A percentile compares a stretch with the other conserved stretches of the same genome.
Conservation (phyloP, 352 stramenopile species). For the Pythium monospermum region DNA sequence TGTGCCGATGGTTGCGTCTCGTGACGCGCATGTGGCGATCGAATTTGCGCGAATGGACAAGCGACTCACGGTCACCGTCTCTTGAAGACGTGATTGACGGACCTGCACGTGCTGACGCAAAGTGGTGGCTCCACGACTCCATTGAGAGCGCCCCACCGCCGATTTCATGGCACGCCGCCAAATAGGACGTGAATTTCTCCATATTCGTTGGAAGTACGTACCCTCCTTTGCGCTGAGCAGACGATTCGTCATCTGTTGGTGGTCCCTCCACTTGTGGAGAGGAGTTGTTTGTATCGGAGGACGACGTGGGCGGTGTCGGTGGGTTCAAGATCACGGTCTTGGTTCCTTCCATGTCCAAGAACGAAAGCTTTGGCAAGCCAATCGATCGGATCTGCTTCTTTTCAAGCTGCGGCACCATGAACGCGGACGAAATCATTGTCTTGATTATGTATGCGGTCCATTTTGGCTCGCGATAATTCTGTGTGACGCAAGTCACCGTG, state of each 20-base stretch:
- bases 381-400: conserved; percentile 63
- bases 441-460: conserved; percentile 72
- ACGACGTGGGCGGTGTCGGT: too few species aligned
- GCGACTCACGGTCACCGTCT: conserved; percentile 28
- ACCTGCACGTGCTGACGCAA: conserved; percentile 1
- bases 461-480: conserved; percentile 55
- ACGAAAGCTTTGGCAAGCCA: conserved; percentile 43
- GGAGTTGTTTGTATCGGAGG: too few species aligned
- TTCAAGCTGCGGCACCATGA: conserved; percentile 59
- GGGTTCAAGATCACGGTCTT: too few species aligned
- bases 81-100: conserved; percentile 4
- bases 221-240: conserved; percentile 22
- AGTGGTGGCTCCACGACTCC: not conserved
- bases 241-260: not conserved
- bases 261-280: not conserved
- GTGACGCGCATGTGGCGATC: conserved; percentile 63
- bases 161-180: conserved; percentile 11
- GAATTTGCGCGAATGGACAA: conserved; percentile 59
- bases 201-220: conserved; percentile 47
- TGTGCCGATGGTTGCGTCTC: conserved; percentile 46
- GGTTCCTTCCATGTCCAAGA: too few species aligned
- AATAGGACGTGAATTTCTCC: conserved; percentile 46
- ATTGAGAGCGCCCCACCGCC: conserved; percentile 2
- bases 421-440: conserved; percentile 53
- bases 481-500: conserved; percentile 43